Base-by-base conservation (phyloP, 164 flowering plant genomes). In the Houttuynia cordata region DNA sequence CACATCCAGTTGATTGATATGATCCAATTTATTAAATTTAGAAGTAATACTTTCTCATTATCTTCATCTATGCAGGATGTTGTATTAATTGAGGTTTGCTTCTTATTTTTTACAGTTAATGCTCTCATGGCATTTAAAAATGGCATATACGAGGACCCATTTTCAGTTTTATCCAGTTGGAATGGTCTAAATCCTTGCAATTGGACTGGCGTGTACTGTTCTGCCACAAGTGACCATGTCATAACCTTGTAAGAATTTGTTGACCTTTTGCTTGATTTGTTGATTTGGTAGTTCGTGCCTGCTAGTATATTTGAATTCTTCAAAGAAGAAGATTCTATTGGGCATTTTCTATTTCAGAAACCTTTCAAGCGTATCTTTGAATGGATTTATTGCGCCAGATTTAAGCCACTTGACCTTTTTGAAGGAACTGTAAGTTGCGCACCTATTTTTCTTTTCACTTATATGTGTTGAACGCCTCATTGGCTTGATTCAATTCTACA, bases 311-410 rank as follows among this genome's bases (percentile, higher is more conserved):
- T 34, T 17, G 9, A 0, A 6, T 37, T 37, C 19, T 7, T 15
- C 8, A 18, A 54, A 50, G 20, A 39, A 24, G 17, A 24, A 10
- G 49, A 62, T 53, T 21, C 45, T n/a, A 64, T 10, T 64, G 60
- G 66, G 62, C 51, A 47, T 39, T 63, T 13, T 59, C 18, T 65
- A 69, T 62, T 81, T 79, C 82, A 90, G 97, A 70, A 87, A 87
- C 71, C 83, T 90, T 50, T 79, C 95, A 53, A 68, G 70, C 40
- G 58, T 45, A 58, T 80, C 84, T 45, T 53, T 90, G 25, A 77
- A 62, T 62, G 97, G 98, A 56, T 89, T 89, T 64, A 73, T 89
- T 70, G 85, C 86, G n/a, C 88, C 86, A 30, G 88, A 89, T 49
- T 62, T 93, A 76, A 80, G 83, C 40, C 73, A 61, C 30, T 78